Conservation (phyloP, 371 early-diverging fungal species). For the Lichtheimia corymbifera region DNA sequence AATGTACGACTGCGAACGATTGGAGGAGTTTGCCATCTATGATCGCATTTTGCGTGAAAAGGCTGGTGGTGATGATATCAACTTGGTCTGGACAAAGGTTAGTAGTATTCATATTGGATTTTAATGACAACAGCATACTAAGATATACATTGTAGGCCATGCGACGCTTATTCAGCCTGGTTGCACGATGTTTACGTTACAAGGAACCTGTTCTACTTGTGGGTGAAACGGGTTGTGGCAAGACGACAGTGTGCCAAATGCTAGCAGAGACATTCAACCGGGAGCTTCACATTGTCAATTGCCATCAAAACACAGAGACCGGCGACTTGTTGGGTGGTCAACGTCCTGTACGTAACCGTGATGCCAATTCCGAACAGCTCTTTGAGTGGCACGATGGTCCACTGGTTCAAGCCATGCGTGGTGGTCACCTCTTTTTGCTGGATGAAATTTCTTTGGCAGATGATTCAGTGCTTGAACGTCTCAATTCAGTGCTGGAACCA, state of each 20-base stretch:
- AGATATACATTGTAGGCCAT: slow-evolving; percentile 54
- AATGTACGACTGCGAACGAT: slow-evolving; percentile 66
- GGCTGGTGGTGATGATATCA: slow-evolving; percentile 35
- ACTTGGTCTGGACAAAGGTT: slow-evolving; percentile 88
- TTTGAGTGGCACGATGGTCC: slow-evolving; percentile 98
- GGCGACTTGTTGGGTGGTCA: slow-evolving; percentile 98
- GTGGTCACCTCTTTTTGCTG: slow-evolving; percentile 94
- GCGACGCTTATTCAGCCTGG: slow-evolving; percentile 89
- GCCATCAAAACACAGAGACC: slow-evolving; percentile 98
- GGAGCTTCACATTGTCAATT: slow-evolving; percentile 90
- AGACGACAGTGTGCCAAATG: slow-evolving; percentile 98
- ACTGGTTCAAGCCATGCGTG: slow-evolving; percentile 90
- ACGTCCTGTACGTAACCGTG: slow-evolving; percentile 85
- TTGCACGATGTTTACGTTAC: slow-evolving; percentile 78
- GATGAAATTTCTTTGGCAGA: slow-evolving; percentile 99
- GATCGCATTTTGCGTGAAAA: slow-evolving; percentile 29
- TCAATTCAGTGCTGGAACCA: slow-evolving; percentile 98
- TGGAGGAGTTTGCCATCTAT: slow-evolving; percentile 58
- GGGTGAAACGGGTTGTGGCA: slow-evolving; percentile 99
- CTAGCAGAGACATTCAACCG: slow-evolving; percentile 68
- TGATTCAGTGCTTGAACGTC: slow-evolving; percentile 98
- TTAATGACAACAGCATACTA: too few relatives aligned
- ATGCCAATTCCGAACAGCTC: slow-evolving; percentile 49
- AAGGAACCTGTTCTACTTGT: slow-evolving; percentile 97
- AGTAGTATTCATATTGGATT: too few relatives aligned